Evolutionary conservation across 1,139 yeast species (phyloP).

Genomic region (Geotrichum phurueaensis): DNA sequence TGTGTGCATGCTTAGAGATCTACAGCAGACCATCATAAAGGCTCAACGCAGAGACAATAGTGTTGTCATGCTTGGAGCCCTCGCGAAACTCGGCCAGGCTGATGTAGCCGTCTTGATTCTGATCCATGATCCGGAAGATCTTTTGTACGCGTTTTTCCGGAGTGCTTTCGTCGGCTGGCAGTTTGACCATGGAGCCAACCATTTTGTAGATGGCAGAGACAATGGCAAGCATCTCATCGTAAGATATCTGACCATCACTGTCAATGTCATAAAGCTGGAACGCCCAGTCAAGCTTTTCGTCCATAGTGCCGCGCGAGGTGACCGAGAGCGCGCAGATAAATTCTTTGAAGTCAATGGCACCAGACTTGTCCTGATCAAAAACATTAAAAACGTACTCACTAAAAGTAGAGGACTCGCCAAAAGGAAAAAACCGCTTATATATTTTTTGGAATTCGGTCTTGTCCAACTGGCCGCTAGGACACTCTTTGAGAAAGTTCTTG

Average conservation of each 20-base stretch:
- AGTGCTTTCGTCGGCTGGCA: slow-evolving; percentile 87
- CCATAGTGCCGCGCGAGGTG: slow-evolving; percentile 81
- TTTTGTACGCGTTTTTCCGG: slow-evolving; percentile 84
- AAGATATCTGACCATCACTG: slow-evolving; percentile 66
- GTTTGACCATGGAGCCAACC: slow-evolving; percentile 91
- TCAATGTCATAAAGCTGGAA: slow-evolving; percentile 82
- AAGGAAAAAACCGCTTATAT: slow-evolving; percentile 94
- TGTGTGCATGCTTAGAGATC: neutral
- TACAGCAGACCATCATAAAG: slow-evolving; percentile 49
- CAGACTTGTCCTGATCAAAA: slow-evolving; percentile 77
- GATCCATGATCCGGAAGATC: slow-evolving; percentile 68
- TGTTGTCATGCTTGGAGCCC: slow-evolving; percentile 74
- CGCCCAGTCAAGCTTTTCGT: slow-evolving; percentile 78
- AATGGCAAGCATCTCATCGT: slow-evolving; percentile 72
- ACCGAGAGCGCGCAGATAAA: slow-evolving; percentile 83
- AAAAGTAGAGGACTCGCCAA: slow-evolving; percentile 93
- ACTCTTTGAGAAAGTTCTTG: slow-evolving; percentile 88
- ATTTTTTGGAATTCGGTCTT: slow-evolving; percentile 86
- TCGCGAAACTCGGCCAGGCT: slow-evolving; percentile 76
- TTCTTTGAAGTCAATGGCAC: slow-evolving; percentile 84
- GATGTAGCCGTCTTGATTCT: slow-evolving; percentile 62
- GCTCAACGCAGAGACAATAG: slow-evolving; percentile 72
- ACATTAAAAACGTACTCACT: slow-evolving; percentile 84
- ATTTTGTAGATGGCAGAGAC: slow-evolving; percentile 83
- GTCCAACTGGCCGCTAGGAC: slow-evolving; percentile 84